Evolutionary conservation across 768 basidiomycete genomes (phyloP), one percentile per base, ranked within the genome.

Genomic region (Tulasnella calospora): DNA sequence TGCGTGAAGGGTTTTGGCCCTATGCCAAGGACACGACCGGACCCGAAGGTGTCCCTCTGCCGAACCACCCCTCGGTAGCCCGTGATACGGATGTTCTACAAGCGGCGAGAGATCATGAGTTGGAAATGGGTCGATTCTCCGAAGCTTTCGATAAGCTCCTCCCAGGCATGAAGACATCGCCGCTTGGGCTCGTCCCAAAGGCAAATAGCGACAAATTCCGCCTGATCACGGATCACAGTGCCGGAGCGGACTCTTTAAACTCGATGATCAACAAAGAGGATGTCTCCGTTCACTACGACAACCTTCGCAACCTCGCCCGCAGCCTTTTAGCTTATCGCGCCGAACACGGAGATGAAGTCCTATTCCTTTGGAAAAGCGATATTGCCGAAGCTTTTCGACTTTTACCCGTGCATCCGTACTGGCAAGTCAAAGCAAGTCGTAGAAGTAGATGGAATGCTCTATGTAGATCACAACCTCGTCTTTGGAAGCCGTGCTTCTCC

Each of bases 1-100:
- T 89, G 0, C 78, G 81, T 0, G 80, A 85, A 3, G 88, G 88
- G 1, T 88, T 88, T 79, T 88, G 87, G 88, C 88, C 88, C 0
- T 86, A 79, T 77, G 85, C 85, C 0, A 79, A 57, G 13, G 55
- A 57, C 8, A 2, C 2, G 3, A 84, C 21, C 83, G 83, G 3
- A 70, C 71, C 2, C 33, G 80, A 27, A 70, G 71, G 0, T 77
- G 35, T 8, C 82, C 80, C 41, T 85, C 83, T n/a, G 17, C 77
- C 79, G 0, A 41, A 73, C 3, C 73, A 44, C 1, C 79, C 77
- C 1, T n/a, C 7, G 71, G 71, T 5, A 27, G 79, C 27, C 71
- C 72, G 0, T 76, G 36, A 85, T 73, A 35, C n/a, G 2, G 47
- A 47, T 0, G 85, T 86, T 35, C 38, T 86, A 0, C 7, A 61